A percentile compares a stretch with the other conserved stretches of the same genome.
Conservation (phyloP, 768 basidiomycete genomes). For the Gautieria morchelliformis region DNA sequence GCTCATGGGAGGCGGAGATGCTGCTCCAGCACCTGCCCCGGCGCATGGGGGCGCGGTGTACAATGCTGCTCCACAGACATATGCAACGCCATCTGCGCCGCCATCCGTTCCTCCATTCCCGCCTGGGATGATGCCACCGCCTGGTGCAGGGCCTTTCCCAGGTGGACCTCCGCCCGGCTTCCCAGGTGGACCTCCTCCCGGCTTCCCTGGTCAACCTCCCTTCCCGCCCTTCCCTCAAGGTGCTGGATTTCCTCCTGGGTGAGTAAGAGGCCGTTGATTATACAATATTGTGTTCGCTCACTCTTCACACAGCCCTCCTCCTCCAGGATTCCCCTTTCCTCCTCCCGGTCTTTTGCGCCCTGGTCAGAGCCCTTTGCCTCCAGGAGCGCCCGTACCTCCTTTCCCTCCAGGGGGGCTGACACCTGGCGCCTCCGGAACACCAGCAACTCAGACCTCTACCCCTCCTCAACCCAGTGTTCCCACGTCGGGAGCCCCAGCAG, state of each 20-base stretch:
- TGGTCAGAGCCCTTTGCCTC: background rate
- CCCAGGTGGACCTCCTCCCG: slow-evolving; percentile 18
- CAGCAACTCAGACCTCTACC: slow-evolving; percentile 12
- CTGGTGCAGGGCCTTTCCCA: slow-evolving; percentile 21
- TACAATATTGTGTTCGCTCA: slow-evolving; percentile 9
- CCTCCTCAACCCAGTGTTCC: slow-evolving; percentile 15
- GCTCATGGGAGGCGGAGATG: slow-evolving; percentile 62
- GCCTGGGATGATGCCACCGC: slow-evolving; percentile 25
- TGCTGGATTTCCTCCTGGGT: slow-evolving; percentile 52
- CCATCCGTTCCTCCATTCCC: slow-evolving; percentile 18
- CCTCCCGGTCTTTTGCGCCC: slow-evolving; percentile 24
- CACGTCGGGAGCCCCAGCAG: slow-evolving; percentile 16
- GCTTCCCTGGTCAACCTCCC: slow-evolving; percentile 23
- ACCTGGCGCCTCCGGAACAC: slow-evolving; percentile 19
- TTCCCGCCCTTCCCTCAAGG: slow-evolving; percentile 26
- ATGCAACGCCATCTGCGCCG: slow-evolving; percentile 33
- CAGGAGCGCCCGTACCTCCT: slow-evolving; percentile 17
- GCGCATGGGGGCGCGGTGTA: slow-evolving; percentile 51
- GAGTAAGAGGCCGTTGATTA: slow-evolving; percentile 17
- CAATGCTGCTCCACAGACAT: slow-evolving; percentile 66
- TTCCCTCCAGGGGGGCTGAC: slow-evolving; percentile 16
- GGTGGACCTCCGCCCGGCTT: slow-evolving; percentile 11
- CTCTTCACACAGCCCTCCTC: slow-evolving; percentile 29
- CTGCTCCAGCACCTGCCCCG: slow-evolving; percentile 20
- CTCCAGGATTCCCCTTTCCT: slow-evolving; percentile 43